Base-by-base conservation (phyloP, 139 green algal species). In the Chlamydomonas schloesseri region DNA sequence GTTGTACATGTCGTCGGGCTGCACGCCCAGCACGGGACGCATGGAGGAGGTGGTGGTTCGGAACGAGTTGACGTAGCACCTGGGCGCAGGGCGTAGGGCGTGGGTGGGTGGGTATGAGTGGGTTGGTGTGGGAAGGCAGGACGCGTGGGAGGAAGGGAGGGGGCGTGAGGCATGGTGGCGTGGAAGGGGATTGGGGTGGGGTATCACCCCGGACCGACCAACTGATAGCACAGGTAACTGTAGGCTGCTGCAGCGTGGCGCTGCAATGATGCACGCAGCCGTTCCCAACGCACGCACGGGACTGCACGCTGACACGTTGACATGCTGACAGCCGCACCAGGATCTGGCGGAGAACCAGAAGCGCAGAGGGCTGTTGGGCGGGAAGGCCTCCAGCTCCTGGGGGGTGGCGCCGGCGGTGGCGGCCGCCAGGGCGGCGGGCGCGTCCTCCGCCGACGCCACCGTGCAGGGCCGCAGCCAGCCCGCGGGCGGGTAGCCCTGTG, bases 401-500 rank as follows among this genome's bases (percentile, higher is more conserved):
- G 50, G 33, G 13, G 24, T 21, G 10, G 28, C 50, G 47, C 50
- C 14, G 34, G 29, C 50, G 3, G 36, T 4, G 24, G 33, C 50
- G 0, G 23, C 50, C 13, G 50, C 33, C 33, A 24, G 46, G 8
- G 34, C 42, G 14, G 24, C 80, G 9, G 53, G 50, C 3, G 80
- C 67, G 11, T 86, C 80, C 0, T 86, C 80, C 3, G 64, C 31
- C 0, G 68, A 13, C 2, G 68, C n/a, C 23, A 86, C 68, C n/a
- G 57, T 36, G 5, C 67, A 50, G 6, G 68, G 67, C 5, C 80
- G 67, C 33, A 31, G 58, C 80, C 80, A 86, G 34, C 42, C 80
- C 42, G 80, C 80, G 26, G 80, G 80, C 20, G 80, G 80, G 26
- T 78, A 69, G 26, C 80, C 80, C 53, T 86, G 77, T 23, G 80